Evolutionary conservation across 1,284 basidiomycete species (phyloP), one percentile per base, ranked within the genome.

Genomic region (Trametes versicolor): DNA sequence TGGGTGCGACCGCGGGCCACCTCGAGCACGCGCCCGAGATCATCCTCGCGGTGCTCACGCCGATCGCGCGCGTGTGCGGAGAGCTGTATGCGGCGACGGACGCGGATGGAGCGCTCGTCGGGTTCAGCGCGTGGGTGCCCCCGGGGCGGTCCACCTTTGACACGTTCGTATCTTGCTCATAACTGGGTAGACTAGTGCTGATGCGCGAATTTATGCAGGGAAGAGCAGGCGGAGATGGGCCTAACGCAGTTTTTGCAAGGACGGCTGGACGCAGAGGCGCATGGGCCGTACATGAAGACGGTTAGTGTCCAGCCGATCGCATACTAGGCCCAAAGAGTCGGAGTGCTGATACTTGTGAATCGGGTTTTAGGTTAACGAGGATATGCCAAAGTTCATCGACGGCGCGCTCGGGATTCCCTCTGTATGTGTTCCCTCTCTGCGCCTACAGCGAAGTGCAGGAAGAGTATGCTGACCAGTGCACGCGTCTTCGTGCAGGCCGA

Each of bases 1-100:
- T 50, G 2, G 49, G 49, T 9, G 49, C 49, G 49, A 32, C 49
- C 13, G 49, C 49, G 4, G 49, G 49, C 17, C 25, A 50, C 13
- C 49, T 50, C 13, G 49, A 50, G n/a, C 25, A 23, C 17, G 49
- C 49, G 19, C 49, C 27, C 27, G 27, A 50, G 49, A 32, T 50
- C 49, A 50, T 50, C 49, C 49, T 15, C 49, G 49, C 49, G 8
- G 49, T 50, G 27, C 25, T 50, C 27, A 50, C 25, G 12, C 49
- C 49, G 5, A 50, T 58, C 47, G 45, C 57, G 25, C 34, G 37
- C 23, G 36, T 39, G 10, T 58, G 34, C 13, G 58, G 58, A 2
- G 58, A 60, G 50, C 43, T 53, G 19, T 53, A 60, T 43, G 37
- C 50, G 10, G 58, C 58, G 27, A 60, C 37, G 41, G 49, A 60